Conservation (phyloP, 306 rosid genomes). For the Canavalia ensiformis region DNA sequence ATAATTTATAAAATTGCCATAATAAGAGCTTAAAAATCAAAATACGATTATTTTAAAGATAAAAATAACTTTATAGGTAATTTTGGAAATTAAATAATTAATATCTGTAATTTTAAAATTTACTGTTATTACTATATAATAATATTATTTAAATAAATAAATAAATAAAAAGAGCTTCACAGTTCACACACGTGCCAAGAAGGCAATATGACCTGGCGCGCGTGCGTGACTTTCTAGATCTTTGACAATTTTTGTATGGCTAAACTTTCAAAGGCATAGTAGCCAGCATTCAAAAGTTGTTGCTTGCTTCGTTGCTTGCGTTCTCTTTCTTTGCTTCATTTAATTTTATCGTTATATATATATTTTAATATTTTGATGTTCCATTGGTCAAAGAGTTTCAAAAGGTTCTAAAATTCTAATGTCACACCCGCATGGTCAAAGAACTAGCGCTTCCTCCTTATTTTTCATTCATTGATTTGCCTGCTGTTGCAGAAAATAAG, state of each 20-base stretch:
- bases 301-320: not conserved
- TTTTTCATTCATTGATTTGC: constrained; percentile 19
- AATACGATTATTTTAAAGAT: too few relatives aligned
- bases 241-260: not conserved
- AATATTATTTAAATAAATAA: too few relatives aligned
- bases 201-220: not conserved
- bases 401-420: constrained; percentile 13
- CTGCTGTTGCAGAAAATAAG: not conserved
- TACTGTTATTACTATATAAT: too few relatives aligned
- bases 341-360: not conserved
- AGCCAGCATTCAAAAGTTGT: constrained; percentile 1
- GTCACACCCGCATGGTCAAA: constrained; percentile 37
- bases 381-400: constrained; percentile 33
- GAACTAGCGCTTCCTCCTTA: constrained; percentile 34
- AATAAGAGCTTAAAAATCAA: too few relatives aligned
- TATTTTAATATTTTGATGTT: not conserved
- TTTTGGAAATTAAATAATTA: too few relatives aligned
- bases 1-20: too few relatives aligned
- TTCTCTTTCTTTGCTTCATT: not conserved
- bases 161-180: too few relatives aligned
- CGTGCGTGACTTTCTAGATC: constrained; percentile 31
- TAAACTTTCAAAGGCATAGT: not conserved
- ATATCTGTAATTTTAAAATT: too few relatives aligned
- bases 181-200: too few relatives aligned
- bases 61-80: too few relatives aligned